Evolutionary conservation across 2,329 filamentous ascomycete species (phyloP).

Genomic region (Exophiala spinifera): DNA sequence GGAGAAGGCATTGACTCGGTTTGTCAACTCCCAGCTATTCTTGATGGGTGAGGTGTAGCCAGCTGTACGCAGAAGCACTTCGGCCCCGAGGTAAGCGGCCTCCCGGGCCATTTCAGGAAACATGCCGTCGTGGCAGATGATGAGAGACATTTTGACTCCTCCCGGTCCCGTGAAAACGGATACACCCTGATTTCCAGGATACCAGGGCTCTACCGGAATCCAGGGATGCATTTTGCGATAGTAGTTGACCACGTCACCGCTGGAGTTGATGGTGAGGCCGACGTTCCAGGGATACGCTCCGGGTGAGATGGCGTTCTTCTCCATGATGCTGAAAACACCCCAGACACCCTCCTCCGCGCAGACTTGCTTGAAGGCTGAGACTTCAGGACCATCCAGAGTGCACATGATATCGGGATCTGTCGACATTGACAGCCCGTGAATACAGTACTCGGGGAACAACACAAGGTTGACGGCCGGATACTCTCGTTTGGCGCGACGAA

Average conservation of each 20-base stretch:
- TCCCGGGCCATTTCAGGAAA: conserved; percentile 11
- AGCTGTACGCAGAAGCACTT: conserved; percentile 6
- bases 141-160: conserved; percentile 10
- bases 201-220: conserved; percentile 11
- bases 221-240: conserved; percentile 11
- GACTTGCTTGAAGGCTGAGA: conserved; percentile 1
- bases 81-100: conserved; percentile 9
- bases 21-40: conserved; percentile 8
- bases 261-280: conserved; percentile 9
- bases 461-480: conserved; percentile 7
- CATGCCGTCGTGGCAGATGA: conserved; percentile 15
- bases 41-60: conserved; percentile 11
- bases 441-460: conserved; percentile 10
- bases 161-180: conserved; percentile 7
- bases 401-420: conserved; percentile 7
- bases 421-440: conserved; percentile 7
- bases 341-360: conserved; percentile 7
- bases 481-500: conserved; percentile 5
- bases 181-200: conserved; percentile 8
- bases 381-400: conserved; percentile 6
- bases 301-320: conserved; percentile 2
- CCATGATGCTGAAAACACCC: conserved; percentile 14
- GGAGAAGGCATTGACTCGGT: conserved; percentile 6
- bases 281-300: conserved; percentile 8
- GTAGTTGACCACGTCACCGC: conserved; percentile 6